Conservation (phyloP, 805 yeast species). For the Cyberlindnera veronae region DNA sequence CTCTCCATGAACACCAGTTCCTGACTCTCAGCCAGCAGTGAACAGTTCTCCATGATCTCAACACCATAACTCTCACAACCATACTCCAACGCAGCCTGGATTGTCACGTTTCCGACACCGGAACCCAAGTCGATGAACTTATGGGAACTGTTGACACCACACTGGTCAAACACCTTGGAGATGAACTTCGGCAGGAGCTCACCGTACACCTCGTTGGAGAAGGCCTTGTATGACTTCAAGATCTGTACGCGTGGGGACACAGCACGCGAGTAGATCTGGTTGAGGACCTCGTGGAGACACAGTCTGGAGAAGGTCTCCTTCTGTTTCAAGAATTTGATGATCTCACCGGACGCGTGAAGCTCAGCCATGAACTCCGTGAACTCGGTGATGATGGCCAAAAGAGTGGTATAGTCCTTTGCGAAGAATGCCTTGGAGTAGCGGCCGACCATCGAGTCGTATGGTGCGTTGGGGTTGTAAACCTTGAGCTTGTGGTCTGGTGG, state of each 20-base stretch:
- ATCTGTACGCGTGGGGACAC: slow-evolving; percentile 71
- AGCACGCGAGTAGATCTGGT: slow-evolving; percentile 70
- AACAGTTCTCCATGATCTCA: slow-evolving; percentile 84
- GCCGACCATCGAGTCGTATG: slow-evolving; percentile 37
- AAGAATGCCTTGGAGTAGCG: slow-evolving; percentile 34
- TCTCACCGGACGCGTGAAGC: slow-evolving; percentile 33
- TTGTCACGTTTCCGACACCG: slow-evolving; percentile 89
- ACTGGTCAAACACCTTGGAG: slow-evolving; percentile 59
- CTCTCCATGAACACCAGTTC: slow-evolving; percentile 53
- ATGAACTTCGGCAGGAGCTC: slow-evolving; percentile 80
- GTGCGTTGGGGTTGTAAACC: slow-evolving; percentile 34
- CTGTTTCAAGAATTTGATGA: slow-evolving; percentile 30
- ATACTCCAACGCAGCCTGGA: slow-evolving; percentile 84
- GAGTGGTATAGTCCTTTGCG: slow-evolving; percentile 27
- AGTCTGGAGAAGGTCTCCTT: slow-evolving; percentile 34
- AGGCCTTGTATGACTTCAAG: slow-evolving; percentile 72
- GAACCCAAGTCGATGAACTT: slow-evolving; percentile 88
- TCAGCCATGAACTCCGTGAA: slow-evolving; percentile 40
- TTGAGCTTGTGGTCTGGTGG: slow-evolving; percentile 34
- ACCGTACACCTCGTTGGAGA: slow-evolving; percentile 88
- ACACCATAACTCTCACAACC: slow-evolving; percentile 87
- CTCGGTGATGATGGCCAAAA: slow-evolving; percentile 35
- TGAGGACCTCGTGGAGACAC: slow-evolving; percentile 63
- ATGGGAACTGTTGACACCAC: slow-evolving; percentile 48
- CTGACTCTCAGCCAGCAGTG: slow-evolving; percentile 62